Evolutionary conservation across 208 protist genomes (phyloP).

Genomic region (Acanthamoeba sp.): DNA sequence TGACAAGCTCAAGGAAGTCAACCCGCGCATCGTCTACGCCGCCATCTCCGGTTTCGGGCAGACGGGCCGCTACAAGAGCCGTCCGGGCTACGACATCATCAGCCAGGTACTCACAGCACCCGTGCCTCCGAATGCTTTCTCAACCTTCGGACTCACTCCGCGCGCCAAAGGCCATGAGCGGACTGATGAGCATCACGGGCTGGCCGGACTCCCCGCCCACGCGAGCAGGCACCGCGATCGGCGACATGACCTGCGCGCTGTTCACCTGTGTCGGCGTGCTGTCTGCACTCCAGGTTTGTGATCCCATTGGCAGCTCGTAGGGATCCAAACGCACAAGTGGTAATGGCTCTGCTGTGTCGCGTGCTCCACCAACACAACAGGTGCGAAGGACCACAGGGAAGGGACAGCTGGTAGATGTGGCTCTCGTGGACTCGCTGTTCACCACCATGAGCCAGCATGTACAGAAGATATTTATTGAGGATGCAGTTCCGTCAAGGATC

Average conservation of each 20-base stretch:
- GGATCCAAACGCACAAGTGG: neutral
- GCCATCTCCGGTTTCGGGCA: constrained; percentile 62
- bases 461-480: constrained; percentile 71
- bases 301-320: neutral
- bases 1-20: constrained; percentile 48
- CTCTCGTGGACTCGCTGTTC: constrained; percentile 67
- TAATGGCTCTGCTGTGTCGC: neutral
- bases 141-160: neutral
- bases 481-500: constrained; percentile 4
- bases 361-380: neutral
- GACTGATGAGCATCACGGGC: constrained; percentile 65
- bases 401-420: constrained; percentile 61
- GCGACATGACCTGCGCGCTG: constrained; percentile 53
- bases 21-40: constrained; percentile 50
- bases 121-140: neutral
- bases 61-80: constrained; percentile 58
- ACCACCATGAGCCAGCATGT: constrained; percentile 67
- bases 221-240: constrained; percentile 41
- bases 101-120: constrained; percentile 1
- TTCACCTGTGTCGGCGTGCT: constrained; percentile 69
- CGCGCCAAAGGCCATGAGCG: constrained; percentile 21
- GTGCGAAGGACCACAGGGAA: constrained; percentile 14
- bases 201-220: constrained; percentile 66
- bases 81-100: constrained; percentile 72
- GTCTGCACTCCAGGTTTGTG: constrained; percentile 6